These are phyloP conservation scores for Phyllosticta citrichinensis DNA, from an alignment of 2,329 filamentous ascomycete genomes.

Conservation along the genomic window DNA sequence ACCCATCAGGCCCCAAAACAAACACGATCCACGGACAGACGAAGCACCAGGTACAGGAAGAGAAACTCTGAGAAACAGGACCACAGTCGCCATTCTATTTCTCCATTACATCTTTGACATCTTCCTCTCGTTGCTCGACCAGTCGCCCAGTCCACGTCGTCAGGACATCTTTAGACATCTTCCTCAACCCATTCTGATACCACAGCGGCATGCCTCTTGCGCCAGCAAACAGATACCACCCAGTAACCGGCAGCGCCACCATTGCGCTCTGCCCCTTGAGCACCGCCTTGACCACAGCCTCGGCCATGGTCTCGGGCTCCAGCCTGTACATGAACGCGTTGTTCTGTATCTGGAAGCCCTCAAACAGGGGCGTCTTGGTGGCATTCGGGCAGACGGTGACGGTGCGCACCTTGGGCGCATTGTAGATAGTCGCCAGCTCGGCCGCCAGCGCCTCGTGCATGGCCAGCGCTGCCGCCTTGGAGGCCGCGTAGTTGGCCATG, in stretches of 20 bases:
- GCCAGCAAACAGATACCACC: constrained; percentile 23
- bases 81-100: background rate
- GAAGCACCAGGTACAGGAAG: too few species aligned
- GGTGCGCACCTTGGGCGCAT: constrained; percentile 54
- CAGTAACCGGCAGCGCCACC: constrained; percentile 42
- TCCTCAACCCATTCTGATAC: constrained; percentile 47
- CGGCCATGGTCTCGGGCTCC: constrained; percentile 53
- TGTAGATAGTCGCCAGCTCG: constrained; percentile 43
- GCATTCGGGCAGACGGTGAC: constrained; percentile 57
- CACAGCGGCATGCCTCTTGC: constrained; percentile 50
- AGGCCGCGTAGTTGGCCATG: constrained; percentile 54
- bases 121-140: constrained; percentile 20
- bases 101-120: background rate
- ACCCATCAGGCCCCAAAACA: too few species aligned
- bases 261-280: constrained; percentile 47
- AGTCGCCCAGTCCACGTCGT: constrained; percentile 26
- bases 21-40: too few species aligned
- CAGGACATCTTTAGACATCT: constrained; percentile 27
- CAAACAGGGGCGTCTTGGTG: constrained; percentile 51
- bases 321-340: constrained; percentile 45
- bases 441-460: constrained; percentile 54
- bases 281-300: constrained; percentile 52
- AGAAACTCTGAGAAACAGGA: too few species aligned
- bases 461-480: constrained; percentile 55
- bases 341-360: constrained; percentile 42